These are phyloP conservation scores for Thelephora terrestris DNA, from an alignment of 1,284 basidiomycete species.

Conservation along the genomic window DNA sequence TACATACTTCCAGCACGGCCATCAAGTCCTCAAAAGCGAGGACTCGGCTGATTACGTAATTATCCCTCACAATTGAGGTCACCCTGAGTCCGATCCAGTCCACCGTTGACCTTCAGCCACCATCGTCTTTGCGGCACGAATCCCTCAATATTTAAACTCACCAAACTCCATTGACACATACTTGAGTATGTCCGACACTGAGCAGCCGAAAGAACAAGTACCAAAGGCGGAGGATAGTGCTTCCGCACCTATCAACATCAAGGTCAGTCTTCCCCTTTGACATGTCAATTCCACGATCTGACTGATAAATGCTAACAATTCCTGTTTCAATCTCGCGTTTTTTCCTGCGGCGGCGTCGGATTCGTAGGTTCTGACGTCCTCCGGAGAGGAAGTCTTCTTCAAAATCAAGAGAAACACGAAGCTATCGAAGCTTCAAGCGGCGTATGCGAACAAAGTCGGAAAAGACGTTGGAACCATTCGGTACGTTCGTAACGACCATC, in stretches of 20 bases:
- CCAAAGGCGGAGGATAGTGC: slow-evolving; percentile 42
- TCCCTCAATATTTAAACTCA: slow-evolving; percentile 3
- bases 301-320: background rate
- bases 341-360: background rate
- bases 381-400: slow-evolving; percentile 91
- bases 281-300: background rate
- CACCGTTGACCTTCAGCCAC: background rate
- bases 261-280: slow-evolving; percentile 36
- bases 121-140: background rate
- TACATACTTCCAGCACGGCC: too few relatives aligned
- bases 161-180: background rate
- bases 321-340: background rate
- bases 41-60: background rate
- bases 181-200: slow-evolving; percentile 54
- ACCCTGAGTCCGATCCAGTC: background rate
- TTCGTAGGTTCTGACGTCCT: slow-evolving; percentile 59
- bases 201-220: slow-evolving; percentile 31
- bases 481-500: slow-evolving; percentile 35
- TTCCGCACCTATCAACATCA: slow-evolving; percentile 75
- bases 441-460: slow-evolving; percentile 90
- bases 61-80: background rate
- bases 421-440: slow-evolving; percentile 86
- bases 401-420: slow-evolving; percentile 96
- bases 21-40: background rate
- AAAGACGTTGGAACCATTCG: slow-evolving; percentile 82